These are phyloP conservation scores for Aspergillus aculeatinus DNA, from an alignment of 2,329 filamentous ascomycete species.

Conservation along the genomic window DNA sequence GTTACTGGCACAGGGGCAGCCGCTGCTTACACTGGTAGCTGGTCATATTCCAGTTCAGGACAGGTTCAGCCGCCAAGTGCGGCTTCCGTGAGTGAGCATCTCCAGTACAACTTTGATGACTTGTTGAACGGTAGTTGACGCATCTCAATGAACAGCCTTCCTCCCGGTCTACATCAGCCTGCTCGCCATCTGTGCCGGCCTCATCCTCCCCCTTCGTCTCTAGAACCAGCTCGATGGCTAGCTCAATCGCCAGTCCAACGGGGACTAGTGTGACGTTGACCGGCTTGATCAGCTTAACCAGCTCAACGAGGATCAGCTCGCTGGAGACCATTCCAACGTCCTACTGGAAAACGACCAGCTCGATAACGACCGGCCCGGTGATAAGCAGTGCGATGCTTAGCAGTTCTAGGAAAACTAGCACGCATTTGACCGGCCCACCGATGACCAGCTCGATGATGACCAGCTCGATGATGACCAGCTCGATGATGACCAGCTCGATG, in stretches of 20 bases:
- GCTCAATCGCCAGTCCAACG: background rate
- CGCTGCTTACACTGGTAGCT: conserved; percentile 68
- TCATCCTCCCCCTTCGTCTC: conserved; percentile 48
- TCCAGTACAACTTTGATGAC: conserved; percentile 21
- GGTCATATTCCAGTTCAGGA: conserved; percentile 74
- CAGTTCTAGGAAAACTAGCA: background rate
- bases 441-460: background rate
- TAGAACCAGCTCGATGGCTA: conserved; percentile 31
- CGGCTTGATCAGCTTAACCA: background rate
- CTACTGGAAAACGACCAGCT: background rate
- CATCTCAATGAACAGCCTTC: conserved; percentile 25
- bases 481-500: background rate
- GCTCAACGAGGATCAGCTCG: background rate
- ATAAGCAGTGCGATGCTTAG: background rate
- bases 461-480: background rate
- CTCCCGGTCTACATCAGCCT: conserved; percentile 56
- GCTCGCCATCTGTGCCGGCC: conserved; percentile 45
- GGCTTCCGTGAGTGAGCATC: conserved; percentile 64
- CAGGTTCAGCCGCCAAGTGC: conserved; percentile 74
- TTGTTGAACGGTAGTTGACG: background rate
- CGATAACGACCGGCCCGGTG: background rate
- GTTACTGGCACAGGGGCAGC: conserved; percentile 51
- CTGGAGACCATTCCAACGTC: too few species aligned
- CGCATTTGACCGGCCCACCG: background rate
- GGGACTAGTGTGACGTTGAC: background rate